These are phyloP conservation scores for Physaria fendleri DNA, from an alignment of 345 rosid species.

Conservation along the genomic window DNA sequence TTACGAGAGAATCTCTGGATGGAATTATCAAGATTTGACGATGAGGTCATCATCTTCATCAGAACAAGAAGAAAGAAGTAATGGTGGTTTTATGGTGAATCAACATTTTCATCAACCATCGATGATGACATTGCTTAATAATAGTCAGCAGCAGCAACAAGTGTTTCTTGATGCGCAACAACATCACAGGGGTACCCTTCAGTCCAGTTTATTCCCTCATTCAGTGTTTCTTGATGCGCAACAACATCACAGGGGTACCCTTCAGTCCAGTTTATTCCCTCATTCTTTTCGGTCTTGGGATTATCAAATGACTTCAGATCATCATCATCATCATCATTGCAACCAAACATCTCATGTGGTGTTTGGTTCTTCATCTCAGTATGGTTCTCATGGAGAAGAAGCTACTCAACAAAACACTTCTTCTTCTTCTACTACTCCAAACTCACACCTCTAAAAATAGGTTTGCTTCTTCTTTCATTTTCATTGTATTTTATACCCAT, in stretches of 20 bases:
- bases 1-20: conserved; percentile 47
- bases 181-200: conserved; percentile 76
- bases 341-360: conserved; percentile 36
- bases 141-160: conserved; percentile 35
- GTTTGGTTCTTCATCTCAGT: conserved; percentile 45
- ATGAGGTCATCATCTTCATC: conserved; percentile 33
- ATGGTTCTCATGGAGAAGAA: conserved; percentile 47
- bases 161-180: conserved; percentile 42
- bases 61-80: conserved; percentile 34
- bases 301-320: conserved; percentile 43
- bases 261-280: conserved; percentile 68
- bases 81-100: conserved; percentile 36
- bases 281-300: conserved; percentile 54
- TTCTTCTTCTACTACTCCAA: conserved; percentile 40
- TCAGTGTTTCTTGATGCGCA: conserved; percentile 40
- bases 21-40: conserved; percentile 35
- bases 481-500: background rate
- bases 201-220: conserved; percentile 75
- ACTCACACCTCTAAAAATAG: conserved; percentile 25
- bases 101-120: conserved; percentile 27
- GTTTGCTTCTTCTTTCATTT: background rate
- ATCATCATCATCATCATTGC: conserved; percentile 31
- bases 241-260: conserved; percentile 66
- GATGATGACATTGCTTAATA: conserved; percentile 31
- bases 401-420: conserved; percentile 37